Evolutionary conservation across 441 rosid genomes (phyloP), one percentile per base, ranked within the genome.

Genomic region (Eruca vesicaria): DNA sequence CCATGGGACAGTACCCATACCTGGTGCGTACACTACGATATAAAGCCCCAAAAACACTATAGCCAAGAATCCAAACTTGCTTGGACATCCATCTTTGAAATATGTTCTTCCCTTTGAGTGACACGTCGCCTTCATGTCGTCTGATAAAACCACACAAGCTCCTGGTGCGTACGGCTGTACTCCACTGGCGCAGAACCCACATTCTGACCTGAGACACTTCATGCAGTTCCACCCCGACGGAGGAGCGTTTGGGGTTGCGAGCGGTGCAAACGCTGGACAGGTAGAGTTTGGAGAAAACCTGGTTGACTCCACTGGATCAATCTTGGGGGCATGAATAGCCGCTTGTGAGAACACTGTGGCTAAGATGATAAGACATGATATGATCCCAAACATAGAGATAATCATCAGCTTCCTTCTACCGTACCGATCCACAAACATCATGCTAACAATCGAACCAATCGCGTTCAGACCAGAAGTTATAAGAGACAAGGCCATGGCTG

Each of bases 1-100:
- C 99, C 99, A 88, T 0, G 98, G 99, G 2, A 79, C 94, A 0
- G 93, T 88, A 1, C 99, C 98, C 94, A 95, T 91, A 18, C 99
- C 97, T 5, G 98, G 98, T 0, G 99, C 83, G 58, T 86, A 92
- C 16, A 79, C 70, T 8, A 95, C 78, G 11, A 95, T 95, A 82
- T 92, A 89, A 16, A 87, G 64, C 19, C 85, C 99, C 9, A 92
- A 79, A 20, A 91, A 73, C 23, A 89, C 29, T 6, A 92, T 84
- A 0, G 97, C 95, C 0, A 86, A 81, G 73, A 86, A 84, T 0
- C 98, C 97, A 16, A 89, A 82, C 61, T 76, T 90, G 85, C 93
- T 92, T 0, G 98, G 97, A 29, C 98, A 95, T 1, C 97, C 97
- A 11, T 88, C 76, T 76, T 80, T 80, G 69, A 86, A 92, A 69